Evolutionary conservation across 495 filamentous ascomycete genomes (phyloP), one percentile per base, ranked within the genome.

Genomic region (Neurospora sp.): DNA sequence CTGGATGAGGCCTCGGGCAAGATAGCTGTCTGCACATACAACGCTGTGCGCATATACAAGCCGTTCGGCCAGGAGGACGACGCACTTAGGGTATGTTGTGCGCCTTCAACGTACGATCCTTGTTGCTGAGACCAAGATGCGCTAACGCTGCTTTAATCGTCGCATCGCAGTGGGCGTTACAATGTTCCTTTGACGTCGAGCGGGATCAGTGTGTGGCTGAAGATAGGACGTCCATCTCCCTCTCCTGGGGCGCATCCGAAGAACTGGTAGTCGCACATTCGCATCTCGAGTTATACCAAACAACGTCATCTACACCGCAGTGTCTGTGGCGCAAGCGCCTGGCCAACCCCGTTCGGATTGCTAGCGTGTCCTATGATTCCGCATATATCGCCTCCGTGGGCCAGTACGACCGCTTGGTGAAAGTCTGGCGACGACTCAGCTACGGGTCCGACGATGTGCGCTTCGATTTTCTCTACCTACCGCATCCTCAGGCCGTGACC

Each of bases 401-500:
- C 40, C 83, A 83, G 68, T 89, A 93, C 78, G 96, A 98, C 78
- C 87, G 91, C 48, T 84, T 98, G 27, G 89, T 95, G 69, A 99
- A 98, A 82, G 87, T 98, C 78, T 99, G 96, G 96, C 88, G 93
- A 74, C 86, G 95, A 74, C 82, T 96, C 22, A 92, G 91, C n/a
- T 97, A 93, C 80, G 93, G 93, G 20, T 87, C 89, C 12, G 90
- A 92, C 73, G 92, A 95, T 76, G 91, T 92, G 31, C 88, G 92
- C 40, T 97, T 98, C 79, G 96, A 98, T 76, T 92, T 94, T 77
- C 88, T 89, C 5, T 99, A 99, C 81, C 88, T 99, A 1, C 83
- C 90, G 14, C 96, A 99, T 81, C 94, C 94, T 2, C 84, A 87
- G 68, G 83, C 91, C 0, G 89, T 99, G 39, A 97, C 92, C 10